These are phyloP conservation scores for Cyclaneusma minus DNA, from an alignment of 2,329 filamentous ascomycete species.

Conservation along the genomic window DNA sequence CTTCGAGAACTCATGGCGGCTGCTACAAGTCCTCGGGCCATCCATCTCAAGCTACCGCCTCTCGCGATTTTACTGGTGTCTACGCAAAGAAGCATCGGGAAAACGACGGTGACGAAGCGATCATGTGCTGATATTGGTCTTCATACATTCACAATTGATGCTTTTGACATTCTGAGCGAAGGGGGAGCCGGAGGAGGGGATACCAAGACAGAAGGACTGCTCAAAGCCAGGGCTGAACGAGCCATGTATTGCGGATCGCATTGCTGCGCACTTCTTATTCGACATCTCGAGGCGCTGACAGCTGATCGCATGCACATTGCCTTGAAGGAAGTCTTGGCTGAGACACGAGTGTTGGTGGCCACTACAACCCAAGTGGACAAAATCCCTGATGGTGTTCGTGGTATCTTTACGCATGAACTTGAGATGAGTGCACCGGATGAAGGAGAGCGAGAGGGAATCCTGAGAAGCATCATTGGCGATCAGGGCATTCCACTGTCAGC, in stretches of 20 bases:
- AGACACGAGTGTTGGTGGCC: conserved; percentile 70
- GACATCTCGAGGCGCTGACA: conserved; percentile 79
- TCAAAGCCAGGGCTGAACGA: conserved; percentile 75
- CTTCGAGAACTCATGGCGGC: conserved; percentile 76
- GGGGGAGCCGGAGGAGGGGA: conserved; percentile 75
- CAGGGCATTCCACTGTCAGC: conserved; percentile 63
- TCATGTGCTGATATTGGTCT: conserved; percentile 82
- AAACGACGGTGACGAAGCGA: conserved; percentile 59
- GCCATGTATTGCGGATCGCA: conserved; percentile 78
- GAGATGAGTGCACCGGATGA: conserved; percentile 91
- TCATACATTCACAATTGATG: conserved; percentile 78
- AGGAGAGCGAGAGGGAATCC: conserved; percentile 74
- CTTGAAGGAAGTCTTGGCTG: conserved; percentile 68
- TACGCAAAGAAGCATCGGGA: conserved; percentile 86
- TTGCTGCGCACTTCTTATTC: conserved; percentile 70
- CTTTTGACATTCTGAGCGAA: conserved; percentile 89
- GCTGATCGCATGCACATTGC: conserved; percentile 81
- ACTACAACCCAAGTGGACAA: conserved; percentile 95
- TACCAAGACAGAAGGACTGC: conserved; percentile 82
- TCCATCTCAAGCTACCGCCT: conserved; percentile 75
- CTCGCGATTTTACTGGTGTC: conserved; percentile 80
- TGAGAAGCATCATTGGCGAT: conserved; percentile 63
- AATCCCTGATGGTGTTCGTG: conserved; percentile 75
- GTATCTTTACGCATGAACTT: conserved; percentile 87
- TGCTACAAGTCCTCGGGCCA: conserved; percentile 73